Base-by-base conservation (phyloP, 2,329 filamentous ascomycete species). In the Orbilia oligospora region DNA sequence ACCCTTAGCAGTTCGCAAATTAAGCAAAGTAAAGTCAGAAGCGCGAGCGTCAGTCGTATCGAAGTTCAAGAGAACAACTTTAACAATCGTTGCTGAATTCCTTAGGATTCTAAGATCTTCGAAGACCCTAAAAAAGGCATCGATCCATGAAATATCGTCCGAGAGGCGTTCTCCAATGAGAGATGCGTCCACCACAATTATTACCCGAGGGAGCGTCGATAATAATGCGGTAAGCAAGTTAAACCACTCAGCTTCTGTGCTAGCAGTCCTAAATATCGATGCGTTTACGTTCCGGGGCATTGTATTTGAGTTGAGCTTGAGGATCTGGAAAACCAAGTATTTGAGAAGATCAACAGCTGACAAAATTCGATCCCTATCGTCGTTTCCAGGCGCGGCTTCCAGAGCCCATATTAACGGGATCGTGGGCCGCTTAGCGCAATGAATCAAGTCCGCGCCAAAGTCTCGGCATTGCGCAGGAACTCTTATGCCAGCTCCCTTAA, bases 61-160 rank as follows among this genome's bases (percentile, higher is more conserved):
- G 12, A 64, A 48, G 20, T 64, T 64, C 30, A 64, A 64, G 9
- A 64, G 58, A n/a, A 64, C 58, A 27, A 64, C 58, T 30, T 64
- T 64, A 0, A 64, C 38, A 30, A 48, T 48, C 6, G 58, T 48
- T 0, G 14, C 0, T 3, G 48, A 16, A 33, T 33, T 20, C 12
- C 27, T 46, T 22, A n/a, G n/a, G n/a, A 48, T n/a, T 5, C 24
- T 27, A 14, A 64, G 8, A 27, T 64, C 58, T 0, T 64, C 2
- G 18, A 46, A 64, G 1, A 64, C 58, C 24, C n/a, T 8, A 8
- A 9, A 30, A 9, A 64, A 64, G 3, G 58, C 58, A 3, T 64
- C 38, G 22, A 64, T 22, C 58, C 58, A 64, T 24, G 58, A 64
- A 12, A 64, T 48, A 64, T 64, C 58, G 18, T 64, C 58, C 16